A percentile compares a stretch with the other conserved stretches of the same genome.
phyloP scores from a whole-genome alignment of 495 filamentous ascomycete species.

The Aspergillus ellipticus region DNA sequence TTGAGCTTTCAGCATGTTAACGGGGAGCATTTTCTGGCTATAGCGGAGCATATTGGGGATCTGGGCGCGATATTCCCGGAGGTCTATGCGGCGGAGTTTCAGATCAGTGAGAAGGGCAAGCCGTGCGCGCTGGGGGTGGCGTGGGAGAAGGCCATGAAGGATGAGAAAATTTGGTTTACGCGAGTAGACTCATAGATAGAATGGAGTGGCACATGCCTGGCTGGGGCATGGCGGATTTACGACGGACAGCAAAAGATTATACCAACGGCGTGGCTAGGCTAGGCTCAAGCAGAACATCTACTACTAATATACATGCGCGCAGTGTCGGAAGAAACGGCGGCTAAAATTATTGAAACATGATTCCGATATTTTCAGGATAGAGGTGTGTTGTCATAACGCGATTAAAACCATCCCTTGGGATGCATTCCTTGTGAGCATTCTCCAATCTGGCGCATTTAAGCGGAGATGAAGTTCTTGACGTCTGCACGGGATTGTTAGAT shows the following conservation, averaged over 20 bases:
- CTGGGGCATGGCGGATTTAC: neutral
- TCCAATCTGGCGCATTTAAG: conserved; percentile 39
- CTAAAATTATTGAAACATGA: neutral
- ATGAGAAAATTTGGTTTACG: neutral
- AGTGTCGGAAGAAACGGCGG: neutral
- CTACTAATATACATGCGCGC: neutral
- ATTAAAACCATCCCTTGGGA: neutral
- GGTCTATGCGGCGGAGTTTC: neutral
- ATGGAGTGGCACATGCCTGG: neutral
- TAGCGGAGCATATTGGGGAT: neutral
- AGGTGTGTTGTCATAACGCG: neutral
- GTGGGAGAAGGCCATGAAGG: neutral
- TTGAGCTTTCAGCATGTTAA: neutral
- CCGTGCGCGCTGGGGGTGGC: neutral
- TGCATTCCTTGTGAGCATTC: neutral
- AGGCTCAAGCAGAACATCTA: neutral
- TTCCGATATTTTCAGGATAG: neutral
- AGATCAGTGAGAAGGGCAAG: neutral
- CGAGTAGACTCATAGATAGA: neutral
- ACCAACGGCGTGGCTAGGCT: neutral
- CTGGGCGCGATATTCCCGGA: neutral
- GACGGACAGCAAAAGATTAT: neutral
- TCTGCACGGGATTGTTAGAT: conserved; percentile 34
- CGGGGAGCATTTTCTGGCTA: neutral
- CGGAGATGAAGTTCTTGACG: conserved; percentile 72